Conservation (phyloP, 306 rosid species). For the Castanea mollissima region DNA sequence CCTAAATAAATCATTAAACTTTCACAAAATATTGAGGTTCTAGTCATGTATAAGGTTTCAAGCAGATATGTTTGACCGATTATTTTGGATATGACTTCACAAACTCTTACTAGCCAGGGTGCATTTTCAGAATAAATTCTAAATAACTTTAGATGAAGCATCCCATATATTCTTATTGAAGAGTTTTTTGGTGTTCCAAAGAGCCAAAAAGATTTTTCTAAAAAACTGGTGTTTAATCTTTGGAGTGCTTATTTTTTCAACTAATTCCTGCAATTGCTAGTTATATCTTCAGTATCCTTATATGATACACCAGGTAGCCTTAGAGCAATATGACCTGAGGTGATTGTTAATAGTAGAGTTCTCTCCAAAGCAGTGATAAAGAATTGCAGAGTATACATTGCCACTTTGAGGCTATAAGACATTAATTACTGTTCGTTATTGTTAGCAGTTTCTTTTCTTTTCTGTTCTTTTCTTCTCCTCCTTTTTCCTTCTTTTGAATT, state of each 20-base stretch:
- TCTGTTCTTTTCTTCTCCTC: not conserved
- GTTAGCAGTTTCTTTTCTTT: no score
- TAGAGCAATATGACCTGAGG: not conserved
- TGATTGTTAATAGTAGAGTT: not conserved
- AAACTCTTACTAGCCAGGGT: no score
- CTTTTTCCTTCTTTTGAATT: not conserved
- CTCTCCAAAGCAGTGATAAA: not conserved
- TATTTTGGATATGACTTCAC: not conserved
- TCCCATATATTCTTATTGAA: not conserved
- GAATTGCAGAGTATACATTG: not conserved
- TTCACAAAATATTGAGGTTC: not conserved
- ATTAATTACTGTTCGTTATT: not conserved
- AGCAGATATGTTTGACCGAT: not conserved
- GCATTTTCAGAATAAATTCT: not conserved
- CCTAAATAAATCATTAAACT: not conserved
- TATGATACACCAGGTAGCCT: not conserved
- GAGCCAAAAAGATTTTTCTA: not conserved
- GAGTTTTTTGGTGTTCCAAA: not conserved
- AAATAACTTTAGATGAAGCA: not conserved
- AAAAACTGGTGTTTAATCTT: not conserved
- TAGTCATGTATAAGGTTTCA: no score
- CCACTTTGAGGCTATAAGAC: not conserved
- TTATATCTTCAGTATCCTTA: not conserved
- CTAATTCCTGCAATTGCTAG: no score
- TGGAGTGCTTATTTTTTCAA: no score